Percentiles rank a stretch among this genome's conserved stretches.
Conservation (phyloP, 2,329 filamentous ascomycete species). For the Emmonsia crescens region DNA sequence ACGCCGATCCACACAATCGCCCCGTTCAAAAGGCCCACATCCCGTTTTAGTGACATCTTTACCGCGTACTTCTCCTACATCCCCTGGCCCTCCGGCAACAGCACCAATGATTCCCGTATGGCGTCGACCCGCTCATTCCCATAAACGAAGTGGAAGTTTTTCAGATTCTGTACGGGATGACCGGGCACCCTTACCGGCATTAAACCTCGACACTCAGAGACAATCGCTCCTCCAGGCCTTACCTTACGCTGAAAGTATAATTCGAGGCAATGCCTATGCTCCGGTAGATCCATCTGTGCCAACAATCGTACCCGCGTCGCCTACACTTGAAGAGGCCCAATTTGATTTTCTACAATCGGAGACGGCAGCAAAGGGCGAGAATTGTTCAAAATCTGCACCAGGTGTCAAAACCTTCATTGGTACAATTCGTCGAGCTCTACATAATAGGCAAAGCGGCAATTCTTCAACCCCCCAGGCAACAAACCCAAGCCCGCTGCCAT, state of each 20-base stretch:
- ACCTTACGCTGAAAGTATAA: conserved; percentile 69
- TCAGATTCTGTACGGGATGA: conserved; percentile 71
- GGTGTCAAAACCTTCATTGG: conserved; percentile 80
- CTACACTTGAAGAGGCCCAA: conserved; percentile 25
- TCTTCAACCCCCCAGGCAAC: conserved; percentile 25
- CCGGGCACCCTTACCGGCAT: conserved; percentile 41
- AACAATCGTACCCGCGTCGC: conserved; percentile 44
- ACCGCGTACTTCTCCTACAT: conserved; percentile 17
- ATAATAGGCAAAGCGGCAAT: conserved; percentile 41
- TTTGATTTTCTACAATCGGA: conserved; percentile 12
- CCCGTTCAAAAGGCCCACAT: conserved; percentile 28
- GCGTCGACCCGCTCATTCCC: conserved; percentile 40
- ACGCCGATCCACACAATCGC: conserved; percentile 19
- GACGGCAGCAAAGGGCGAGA: conserved; percentile 11
- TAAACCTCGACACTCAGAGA: conserved; percentile 33
- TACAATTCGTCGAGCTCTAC: conserved; percentile 71
- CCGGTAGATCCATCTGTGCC: conserved; percentile 75
- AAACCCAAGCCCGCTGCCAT: conserved; percentile 24
- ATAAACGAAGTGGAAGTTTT: conserved; percentile 80
- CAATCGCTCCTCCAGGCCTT: conserved; percentile 46
- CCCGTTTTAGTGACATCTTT: conserved; percentile 29
- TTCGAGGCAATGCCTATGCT: conserved; percentile 74
- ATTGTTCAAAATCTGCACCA: conserved; percentile 31
- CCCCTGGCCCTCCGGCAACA: conserved; percentile 18
- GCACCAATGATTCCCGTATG: conserved; percentile 22